Conservation (phyloP, 1,284 basidiomycete genomes). For the Cryptococcus sp. region DNA sequence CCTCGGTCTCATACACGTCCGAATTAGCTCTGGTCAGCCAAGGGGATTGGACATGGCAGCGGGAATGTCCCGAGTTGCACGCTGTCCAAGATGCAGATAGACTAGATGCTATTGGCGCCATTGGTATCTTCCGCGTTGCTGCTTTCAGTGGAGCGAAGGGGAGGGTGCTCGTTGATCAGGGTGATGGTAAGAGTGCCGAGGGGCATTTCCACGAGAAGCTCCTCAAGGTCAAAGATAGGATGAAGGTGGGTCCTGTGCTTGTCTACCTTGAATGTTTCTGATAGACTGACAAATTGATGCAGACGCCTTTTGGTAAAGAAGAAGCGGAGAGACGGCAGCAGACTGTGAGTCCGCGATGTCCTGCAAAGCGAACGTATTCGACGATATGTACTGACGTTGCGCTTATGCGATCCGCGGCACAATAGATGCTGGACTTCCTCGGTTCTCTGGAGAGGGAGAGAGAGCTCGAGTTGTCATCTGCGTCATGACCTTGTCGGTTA, state of each 20-base stretch:
- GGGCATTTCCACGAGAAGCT: conserved; percentile 88
- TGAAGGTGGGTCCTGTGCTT: conserved; percentile 59
- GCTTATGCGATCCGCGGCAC: not conserved
- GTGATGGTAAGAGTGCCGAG: conserved; percentile 65
- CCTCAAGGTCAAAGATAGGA: conserved; percentile 67
- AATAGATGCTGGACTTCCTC: conserved; percentile 61
- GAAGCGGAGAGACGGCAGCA: conserved; percentile 73
- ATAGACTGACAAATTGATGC: conserved; percentile 5
- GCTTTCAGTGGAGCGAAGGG: conserved; percentile 67
- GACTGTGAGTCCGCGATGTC: conserved; percentile 58
- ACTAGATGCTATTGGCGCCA: conserved; percentile 86
- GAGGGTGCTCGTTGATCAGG: conserved; percentile 31
- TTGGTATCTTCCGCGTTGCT: conserved; percentile 83
- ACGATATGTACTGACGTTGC: no score
- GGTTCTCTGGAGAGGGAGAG: conserved; percentile 30
- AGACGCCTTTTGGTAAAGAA: conserved; percentile 65
- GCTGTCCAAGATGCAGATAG: conserved; percentile 93
- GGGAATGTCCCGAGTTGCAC: conserved; percentile 74
- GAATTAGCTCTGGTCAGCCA: conserved; percentile 68
- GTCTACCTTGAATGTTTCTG: conserved; percentile 12
- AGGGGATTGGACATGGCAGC: conserved; percentile 71
- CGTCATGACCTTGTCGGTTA: no score
- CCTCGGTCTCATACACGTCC: conserved; percentile 82
- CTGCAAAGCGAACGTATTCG: no score
- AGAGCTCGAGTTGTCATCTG: not conserved